Evolutionary conservation across 2,329 filamentous ascomycete species (phyloP), one percentile per base, ranked within the genome.

Genomic region (Xylaria sp.): DNA sequence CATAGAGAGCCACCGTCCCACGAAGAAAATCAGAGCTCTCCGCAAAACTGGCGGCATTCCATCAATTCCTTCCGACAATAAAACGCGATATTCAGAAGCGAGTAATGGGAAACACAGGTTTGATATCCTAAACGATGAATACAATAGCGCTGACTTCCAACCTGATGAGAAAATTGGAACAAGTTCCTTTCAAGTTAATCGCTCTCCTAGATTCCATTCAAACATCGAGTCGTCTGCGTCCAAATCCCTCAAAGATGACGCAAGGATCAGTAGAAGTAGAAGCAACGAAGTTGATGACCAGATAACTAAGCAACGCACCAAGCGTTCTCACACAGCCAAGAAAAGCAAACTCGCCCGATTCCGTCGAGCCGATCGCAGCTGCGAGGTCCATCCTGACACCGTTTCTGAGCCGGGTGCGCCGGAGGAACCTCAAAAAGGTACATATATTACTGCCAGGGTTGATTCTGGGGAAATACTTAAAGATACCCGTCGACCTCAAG

Each of bases 331-430:
- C 5, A 30, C 7, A 2, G 43, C 53, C 2, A 60, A 58, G n/a
- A 60, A 32, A 23, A 67, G 25, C 41, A 61, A 39, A 20, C 56
- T 60, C 30, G 18, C 41, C 15, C 56, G 18, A 23, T 60, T 67
- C 50, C 55, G 48, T 32, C 60, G 10, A 34, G 18, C 12, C 9
- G 43, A 36, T 2, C 52, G 18, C 25, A 46, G 39, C 7, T 13
- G 13, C 13, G 2, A 7, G 20, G 28, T n/a, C 13, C n/a, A 28
- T 5, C 15, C 15, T 12, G 32, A 56, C 13, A 48, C 28, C 6
- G 32, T 13, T 1, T 36, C 48, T 9, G 34, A 60, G 28, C 43
- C 32, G 1, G 20, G 52, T 45, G 20, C 6, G 10, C 23, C 3
- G 18, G 60, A 52, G 48, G 36, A 60, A 32, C 6, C 25, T 20